Conservation (phyloP, 768 basidiomycete species). For the Mycena maculata region DNA sequence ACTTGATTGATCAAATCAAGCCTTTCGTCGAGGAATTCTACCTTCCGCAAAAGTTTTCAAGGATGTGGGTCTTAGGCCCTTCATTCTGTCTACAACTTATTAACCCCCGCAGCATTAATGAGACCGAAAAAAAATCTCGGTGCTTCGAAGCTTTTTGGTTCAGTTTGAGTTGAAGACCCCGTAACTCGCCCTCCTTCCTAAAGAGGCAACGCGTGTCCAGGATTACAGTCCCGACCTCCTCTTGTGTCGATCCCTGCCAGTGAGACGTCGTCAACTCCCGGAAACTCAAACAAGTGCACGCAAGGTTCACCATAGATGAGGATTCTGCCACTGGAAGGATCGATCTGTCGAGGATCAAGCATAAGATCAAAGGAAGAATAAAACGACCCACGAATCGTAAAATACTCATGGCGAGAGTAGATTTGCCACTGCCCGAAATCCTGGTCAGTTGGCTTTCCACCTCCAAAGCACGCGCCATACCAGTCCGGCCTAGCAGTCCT, state of each 20-base stretch:
- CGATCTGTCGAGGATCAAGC: constrained; percentile 49
- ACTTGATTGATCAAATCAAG: too few relatives aligned
- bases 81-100: too few relatives aligned
- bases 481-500: constrained; percentile 62
- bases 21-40: too few relatives aligned
- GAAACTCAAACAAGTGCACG: neutral
- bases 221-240: too few relatives aligned
- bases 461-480: neutral
- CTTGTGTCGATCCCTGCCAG: constrained; percentile 59
- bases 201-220: too few relatives aligned
- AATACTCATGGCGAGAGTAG: constrained; percentile 74
- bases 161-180: too few relatives aligned
- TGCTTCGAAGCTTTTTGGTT: too few relatives aligned
- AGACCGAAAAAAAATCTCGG: too few relatives aligned
- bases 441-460: neutral
- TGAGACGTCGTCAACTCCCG: neutral
- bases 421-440: constrained; percentile 59
- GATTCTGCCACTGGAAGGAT: constrained; percentile 69
- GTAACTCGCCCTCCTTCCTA: too few relatives aligned
- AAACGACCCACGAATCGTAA: constrained; percentile 63
- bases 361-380: neutral
- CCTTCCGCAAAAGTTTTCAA: too few relatives aligned
- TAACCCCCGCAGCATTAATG: too few relatives aligned
- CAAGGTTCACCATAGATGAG: constrained; percentile 61
- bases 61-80: too few relatives aligned